Percentiles rank a stretch among this genome's conserved stretches.
phyloP scores from a whole-genome alignment of 352 stramenopile genomes.

The Phytophthora pisi region DNA sequence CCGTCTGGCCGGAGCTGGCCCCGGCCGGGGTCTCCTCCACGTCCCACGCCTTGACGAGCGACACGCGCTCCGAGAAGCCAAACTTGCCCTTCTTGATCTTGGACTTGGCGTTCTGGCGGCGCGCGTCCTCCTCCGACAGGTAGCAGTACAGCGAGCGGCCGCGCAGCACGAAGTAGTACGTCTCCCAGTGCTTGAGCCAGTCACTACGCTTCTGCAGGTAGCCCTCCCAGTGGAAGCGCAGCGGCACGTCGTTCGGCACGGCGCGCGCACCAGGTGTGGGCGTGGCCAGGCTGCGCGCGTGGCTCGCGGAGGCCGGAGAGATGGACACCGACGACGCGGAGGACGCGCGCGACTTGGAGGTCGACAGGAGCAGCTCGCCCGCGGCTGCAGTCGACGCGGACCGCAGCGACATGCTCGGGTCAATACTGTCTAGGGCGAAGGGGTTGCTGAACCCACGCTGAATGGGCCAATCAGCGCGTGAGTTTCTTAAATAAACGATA shows the following conservation, averaged over 20 bases:
- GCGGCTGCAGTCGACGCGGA: conserved; percentile 9
- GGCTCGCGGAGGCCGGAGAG: conserved; percentile 27
- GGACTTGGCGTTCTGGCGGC: conserved; percentile 78
- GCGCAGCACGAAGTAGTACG: conserved; percentile 86
- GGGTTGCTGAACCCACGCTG: not conserved
- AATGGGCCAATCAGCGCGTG: not conserved
- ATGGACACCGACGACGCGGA: conserved; percentile 29
- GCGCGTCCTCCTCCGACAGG: conserved; percentile 79
- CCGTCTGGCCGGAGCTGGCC: not conserved
- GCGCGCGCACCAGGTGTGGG: conserved; percentile 5
- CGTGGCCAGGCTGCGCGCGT: conserved; percentile 21
- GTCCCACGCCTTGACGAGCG: conserved; percentile 75
- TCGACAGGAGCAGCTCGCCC: not conserved
- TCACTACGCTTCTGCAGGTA: conserved; percentile 90
- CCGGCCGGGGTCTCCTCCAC: conserved; percentile 51
- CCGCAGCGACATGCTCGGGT: conserved; percentile 24
- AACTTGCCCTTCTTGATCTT: conserved; percentile 92
- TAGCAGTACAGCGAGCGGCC: conserved; percentile 83
- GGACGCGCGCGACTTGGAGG: conserved; percentile 30
- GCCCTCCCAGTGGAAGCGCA: conserved; percentile 81
- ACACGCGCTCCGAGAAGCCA: conserved; percentile 80
- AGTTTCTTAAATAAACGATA: not conserved
- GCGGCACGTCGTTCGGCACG: conserved; percentile 43
- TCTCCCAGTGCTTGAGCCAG: conserved; percentile 92
- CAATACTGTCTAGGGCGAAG: not conserved